Base-by-base conservation (phyloP, 257 asterid genomes). In the Handroanthus guayacan region DNA sequence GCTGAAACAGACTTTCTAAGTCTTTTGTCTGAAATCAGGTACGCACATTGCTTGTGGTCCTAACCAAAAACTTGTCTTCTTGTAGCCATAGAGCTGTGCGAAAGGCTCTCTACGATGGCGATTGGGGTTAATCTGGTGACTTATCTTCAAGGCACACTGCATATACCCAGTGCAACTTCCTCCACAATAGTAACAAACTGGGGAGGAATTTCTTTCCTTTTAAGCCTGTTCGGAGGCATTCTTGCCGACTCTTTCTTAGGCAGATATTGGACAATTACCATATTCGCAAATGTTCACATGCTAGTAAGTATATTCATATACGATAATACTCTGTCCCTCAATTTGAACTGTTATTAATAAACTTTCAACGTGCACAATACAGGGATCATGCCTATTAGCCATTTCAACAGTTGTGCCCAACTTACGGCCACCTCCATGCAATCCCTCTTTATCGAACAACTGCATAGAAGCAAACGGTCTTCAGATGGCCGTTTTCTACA, bases 311-410 rank as follows among this genome's bases (percentile, higher is more conserved):
- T 43, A 9, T 1, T 6, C 12, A 25, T 1, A 25, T 25, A 25
- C 1, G 31, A 25, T 39, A 2, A 47, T 0, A 45, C 1, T 1
- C 9, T 47, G 3, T 47, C 14, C 52, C 3, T 9, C 52, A 1
- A 48, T 48, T 48, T 48, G 55, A 48, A 48, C n/a, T 48, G 55
- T 48, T 12, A 48, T 2, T 9, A 48, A 25, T 25, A 25, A 25
- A 25, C 31, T 25, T 25, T 25, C 31, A 25, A 25, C 31, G 31
- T 25, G 31, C 31, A 25, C 31, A 25, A n/a, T n/a, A 2, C 61
- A 78, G 82, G 82, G 82, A 10, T 62, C 82, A 9, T 54, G 73
- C 62, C 47, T 78, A 63, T 64, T 78, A 63, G 82, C 82, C 3
- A 5, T 70, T 62, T 77, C 81, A 8, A 50, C 81, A 5, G 81